These are phyloP conservation scores for Auriscalpium microsporum DNA, from an alignment of 768 basidiomycete species.

Conservation along the genomic window DNA sequence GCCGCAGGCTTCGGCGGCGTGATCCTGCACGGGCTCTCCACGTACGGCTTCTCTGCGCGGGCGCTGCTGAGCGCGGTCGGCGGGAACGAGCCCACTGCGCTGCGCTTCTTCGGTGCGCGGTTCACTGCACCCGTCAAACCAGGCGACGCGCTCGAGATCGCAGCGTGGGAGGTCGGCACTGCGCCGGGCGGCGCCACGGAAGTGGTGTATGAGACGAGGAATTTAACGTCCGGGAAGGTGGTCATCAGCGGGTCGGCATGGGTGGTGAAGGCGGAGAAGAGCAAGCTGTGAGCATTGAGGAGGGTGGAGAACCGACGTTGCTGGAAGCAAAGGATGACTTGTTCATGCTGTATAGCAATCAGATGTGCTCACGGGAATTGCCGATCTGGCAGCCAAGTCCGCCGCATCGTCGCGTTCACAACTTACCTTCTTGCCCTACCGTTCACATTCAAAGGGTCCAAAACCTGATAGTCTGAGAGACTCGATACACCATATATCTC, in stretches of 20 bases:
- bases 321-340: too few species aligned
- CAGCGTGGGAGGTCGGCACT: slow-evolving; percentile 67
- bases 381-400: too few species aligned
- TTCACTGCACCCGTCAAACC: slow-evolving; percentile 83
- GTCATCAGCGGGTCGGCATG: slow-evolving; percentile 59
- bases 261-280: slow-evolving; percentile 42
- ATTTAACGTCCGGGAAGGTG: slow-evolving; percentile 32
- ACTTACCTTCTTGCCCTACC: too few species aligned
- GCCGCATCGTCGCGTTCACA: too few species aligned
- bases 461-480: too few species aligned
- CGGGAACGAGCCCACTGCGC: slow-evolving; percentile 46
- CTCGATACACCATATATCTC: too few species aligned
- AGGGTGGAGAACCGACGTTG: too few species aligned
- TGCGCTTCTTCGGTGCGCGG: slow-evolving; percentile 62
- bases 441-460: too few species aligned
- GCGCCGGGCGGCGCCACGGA: slow-evolving; percentile 28
- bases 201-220: slow-evolving; percentile 31
- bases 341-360: too few species aligned
- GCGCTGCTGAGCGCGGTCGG: slow-evolving; percentile 60
- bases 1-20: slow-evolving; percentile 73
- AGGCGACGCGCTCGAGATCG: slow-evolving; percentile 72
- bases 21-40: slow-evolving; percentile 78
- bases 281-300: slow-evolving; percentile 28
- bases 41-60: slow-evolving; percentile 76
- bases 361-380: too few species aligned